Base-by-base conservation (phyloP, 148 eudicot species). In the Beta vulgaris region DNA sequence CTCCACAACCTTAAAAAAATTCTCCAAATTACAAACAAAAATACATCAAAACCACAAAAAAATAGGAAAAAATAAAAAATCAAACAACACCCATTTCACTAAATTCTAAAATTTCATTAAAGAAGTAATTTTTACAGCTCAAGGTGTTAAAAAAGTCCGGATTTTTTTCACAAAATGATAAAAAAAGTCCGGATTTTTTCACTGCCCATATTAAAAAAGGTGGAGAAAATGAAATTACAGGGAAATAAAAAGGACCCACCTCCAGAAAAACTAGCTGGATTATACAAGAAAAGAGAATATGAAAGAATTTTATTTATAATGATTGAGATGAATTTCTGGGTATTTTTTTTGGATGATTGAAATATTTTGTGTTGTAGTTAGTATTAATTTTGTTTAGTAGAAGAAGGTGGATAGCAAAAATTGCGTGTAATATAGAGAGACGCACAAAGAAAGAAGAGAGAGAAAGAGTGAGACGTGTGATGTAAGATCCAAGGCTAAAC, bases 401-500 rank as follows among this genome's bases (percentile, higher is more conserved):
- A 35, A 72, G 66, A 54, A 63, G 71, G 64, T 54, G 62, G 67
- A 79, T 48, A 73, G 73, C 73, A 79, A 74, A 70, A 77, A 63
- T 49, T 31, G 67, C 75, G 75, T 69, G 54, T 55, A 37, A 68
- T 58, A 55, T 48, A 68, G 82, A 62, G 75, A 62, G 48, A 63
- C 18, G 60, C 48, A 48, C 77, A 59, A 40, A 42, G 39, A 28
- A 46, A 71, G 67, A 61, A 75, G 40, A 40, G 53, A 54, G 64
- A 44, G 59, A 72, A 73, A 54, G 63, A 31, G 62, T 44, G 37
- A 77, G 78, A 65, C 78, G 77, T 78, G 86, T 74, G 60, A 53
- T 78, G 79, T 59, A 74, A 79, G 85, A 82, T 82, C 85, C 82
- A 48, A 82, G 74, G 82, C 73, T 46, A 69, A 75, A 73, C 77